Evolutionary conservation across 73 alveolate genomes (phyloP).

Genomic region (Stentor coeruleus): DNA sequence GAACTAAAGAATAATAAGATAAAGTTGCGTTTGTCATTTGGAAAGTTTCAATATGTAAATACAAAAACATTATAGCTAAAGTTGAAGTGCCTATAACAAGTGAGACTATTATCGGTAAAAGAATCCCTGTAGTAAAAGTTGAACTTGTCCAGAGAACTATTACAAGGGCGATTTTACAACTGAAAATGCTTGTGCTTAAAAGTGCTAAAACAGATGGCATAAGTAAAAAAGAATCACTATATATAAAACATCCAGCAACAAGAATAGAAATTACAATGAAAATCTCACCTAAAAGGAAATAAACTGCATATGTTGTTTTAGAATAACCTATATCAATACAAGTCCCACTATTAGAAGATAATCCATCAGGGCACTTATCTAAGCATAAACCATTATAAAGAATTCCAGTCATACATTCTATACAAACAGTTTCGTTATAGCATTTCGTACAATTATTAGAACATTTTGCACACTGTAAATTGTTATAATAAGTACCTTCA

Average conservation of each 20-base stretch:
- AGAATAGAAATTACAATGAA: not conserved
- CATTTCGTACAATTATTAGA: not conserved
- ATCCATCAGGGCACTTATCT: not conserved
- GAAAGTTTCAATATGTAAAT: not conserved
- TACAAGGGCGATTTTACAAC: not conserved
- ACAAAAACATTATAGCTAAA: not conserved
- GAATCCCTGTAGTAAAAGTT: not conserved
- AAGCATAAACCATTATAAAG: not conserved
- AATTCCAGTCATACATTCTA: not conserved
- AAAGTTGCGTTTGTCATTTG: not conserved
- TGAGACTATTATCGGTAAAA: not conserved
- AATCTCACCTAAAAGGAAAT: not conserved
- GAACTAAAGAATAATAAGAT: not conserved
- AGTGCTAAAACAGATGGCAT: not conserved
- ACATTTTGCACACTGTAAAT: not conserved
- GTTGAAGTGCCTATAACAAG: not conserved
- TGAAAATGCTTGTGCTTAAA: not conserved
- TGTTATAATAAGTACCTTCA: not conserved
- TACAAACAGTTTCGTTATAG: not conserved
- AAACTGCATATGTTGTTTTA: not conserved
- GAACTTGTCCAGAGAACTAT: not conserved
- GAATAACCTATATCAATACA: not conserved
- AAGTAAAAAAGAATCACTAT: not conserved
- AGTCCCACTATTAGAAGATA: not conserved
- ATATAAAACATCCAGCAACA: not conserved